Evolutionary conservation across 331 rosid species (phyloP).

Genomic region (Dryas integrifolia): DNA sequence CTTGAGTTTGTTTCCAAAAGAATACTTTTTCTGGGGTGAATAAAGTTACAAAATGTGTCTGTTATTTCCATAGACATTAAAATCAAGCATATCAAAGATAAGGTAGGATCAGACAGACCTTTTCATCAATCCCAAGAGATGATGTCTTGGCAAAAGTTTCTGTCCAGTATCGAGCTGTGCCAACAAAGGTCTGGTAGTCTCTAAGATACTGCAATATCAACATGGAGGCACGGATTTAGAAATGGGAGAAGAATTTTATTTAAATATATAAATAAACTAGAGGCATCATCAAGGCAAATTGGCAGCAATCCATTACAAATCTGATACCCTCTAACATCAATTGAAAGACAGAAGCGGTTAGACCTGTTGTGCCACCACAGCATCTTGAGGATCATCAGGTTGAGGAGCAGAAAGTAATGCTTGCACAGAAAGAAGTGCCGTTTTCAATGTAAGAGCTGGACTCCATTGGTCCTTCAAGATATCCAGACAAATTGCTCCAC

Average conservation of each 20-base stretch:
- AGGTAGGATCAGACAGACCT: conserved; percentile 40
- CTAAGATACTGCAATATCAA: conserved; percentile 63
- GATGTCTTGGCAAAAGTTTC: conserved; percentile 85
- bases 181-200: conserved; percentile 79
- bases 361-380: conserved; percentile 97
- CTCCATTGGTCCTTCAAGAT: conserved; percentile 99
- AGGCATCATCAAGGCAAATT: not conserved
- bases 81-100: not conserved
- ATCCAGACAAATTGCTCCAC: conserved; percentile 97
- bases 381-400: conserved; percentile 99
- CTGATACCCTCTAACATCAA: not conserved
- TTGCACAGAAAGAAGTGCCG: conserved; percentile 95
- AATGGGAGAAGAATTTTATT: not conserved
- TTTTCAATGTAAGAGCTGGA: conserved; percentile 97
- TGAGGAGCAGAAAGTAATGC: conserved; percentile 96
- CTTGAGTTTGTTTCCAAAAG: not conserved
- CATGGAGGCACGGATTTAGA: conserved; percentile 1
- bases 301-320: not conserved
- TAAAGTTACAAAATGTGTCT: not conserved
- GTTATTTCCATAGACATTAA: not conserved
- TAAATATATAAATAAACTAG: not conserved
- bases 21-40: not conserved
- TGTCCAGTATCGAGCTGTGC: conserved; percentile 96
- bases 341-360: conserved; percentile 6
- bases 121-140: conserved; percentile 76